Evolutionary conservation across 371 early-diverging fungal species (phyloP).

Genomic region (Mortierella sp.): DNA sequence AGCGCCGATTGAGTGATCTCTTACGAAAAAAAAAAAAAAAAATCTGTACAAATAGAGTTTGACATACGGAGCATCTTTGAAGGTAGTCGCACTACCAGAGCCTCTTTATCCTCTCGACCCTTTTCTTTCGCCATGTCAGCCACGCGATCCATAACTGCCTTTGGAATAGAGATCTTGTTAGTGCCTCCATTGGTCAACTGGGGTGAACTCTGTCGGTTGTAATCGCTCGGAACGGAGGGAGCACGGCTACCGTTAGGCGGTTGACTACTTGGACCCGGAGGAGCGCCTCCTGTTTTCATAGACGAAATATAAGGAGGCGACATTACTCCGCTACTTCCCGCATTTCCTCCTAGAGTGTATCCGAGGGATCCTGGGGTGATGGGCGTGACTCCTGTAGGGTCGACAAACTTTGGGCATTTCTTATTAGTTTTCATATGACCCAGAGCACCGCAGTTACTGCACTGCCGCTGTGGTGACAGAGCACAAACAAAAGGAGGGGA

Average conservation of each 20-base stretch:
- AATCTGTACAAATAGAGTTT: no score
- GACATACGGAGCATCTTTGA: conserved; percentile 51
- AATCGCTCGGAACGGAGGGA: conserved; percentile 12
- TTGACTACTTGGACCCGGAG: conserved; percentile 21
- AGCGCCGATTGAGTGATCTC: background rate
- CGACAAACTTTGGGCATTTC: conserved; percentile 79
- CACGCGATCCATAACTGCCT: conserved; percentile 48
- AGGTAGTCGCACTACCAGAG: conserved; percentile 40
- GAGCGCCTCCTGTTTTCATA: conserved; percentile 25
- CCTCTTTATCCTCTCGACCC: conserved; percentile 46
- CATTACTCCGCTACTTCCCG: conserved; percentile 28
- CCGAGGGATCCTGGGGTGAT: conserved; percentile 5
- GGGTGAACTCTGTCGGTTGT: conserved; percentile 36
- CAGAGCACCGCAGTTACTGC: conserved; percentile 86
- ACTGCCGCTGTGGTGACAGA: conserved; percentile 61
- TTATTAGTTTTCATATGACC: conserved; percentile 93
- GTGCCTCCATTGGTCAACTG: background rate
- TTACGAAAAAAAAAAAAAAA: background rate
- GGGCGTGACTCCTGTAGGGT: conserved; percentile 49
- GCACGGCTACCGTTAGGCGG: conserved; percentile 8
- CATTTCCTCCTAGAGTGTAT: conserved; percentile 24
- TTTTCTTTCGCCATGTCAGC: conserved; percentile 41
- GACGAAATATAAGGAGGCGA: conserved; percentile 32
- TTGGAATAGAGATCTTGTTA: conserved; percentile 52
- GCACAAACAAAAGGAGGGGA: background rate